phyloP scores from a whole-genome alignment of 257 asterid species.

The Solanum bulbocastanum region DNA sequence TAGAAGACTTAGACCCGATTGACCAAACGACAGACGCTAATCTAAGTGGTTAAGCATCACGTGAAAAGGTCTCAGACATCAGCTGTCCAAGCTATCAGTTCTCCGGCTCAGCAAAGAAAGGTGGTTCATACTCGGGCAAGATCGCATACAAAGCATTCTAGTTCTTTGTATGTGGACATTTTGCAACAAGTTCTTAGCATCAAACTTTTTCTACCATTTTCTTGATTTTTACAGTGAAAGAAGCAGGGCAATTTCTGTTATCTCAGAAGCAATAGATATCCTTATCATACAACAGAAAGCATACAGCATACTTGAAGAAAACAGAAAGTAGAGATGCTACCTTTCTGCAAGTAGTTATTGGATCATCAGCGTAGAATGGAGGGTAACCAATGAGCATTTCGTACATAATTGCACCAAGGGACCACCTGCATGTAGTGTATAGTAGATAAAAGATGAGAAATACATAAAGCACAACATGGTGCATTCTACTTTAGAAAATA shows the following conservation, averaged over 20 bases:
- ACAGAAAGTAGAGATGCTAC: conserved; percentile 7
- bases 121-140: not conserved
- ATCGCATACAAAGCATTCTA: not conserved
- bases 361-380: conserved; percentile 43
- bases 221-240: not conserved
- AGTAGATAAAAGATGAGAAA: conserved; percentile 2
- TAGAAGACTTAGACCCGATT: not conserved
- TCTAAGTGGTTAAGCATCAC: not conserved
- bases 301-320: not conserved
- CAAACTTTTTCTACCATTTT: not conserved
- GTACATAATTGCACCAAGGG: conserved; percentile 48
- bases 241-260: not conserved
- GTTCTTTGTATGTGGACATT: not conserved
- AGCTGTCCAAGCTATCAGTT: not conserved
- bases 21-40: not conserved
- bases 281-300: not conserved
- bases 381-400: conserved; percentile 53
- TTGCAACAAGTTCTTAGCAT: not conserved
- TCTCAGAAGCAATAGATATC: not conserved
- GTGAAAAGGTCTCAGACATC: not conserved
- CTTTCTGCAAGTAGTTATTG: conserved; percentile 46
- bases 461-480: not conserved
- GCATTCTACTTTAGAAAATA: not conserved
- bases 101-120: not conserved
- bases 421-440: conserved; percentile 33